These are phyloP conservation scores for Septoria petroselini DNA, from an alignment of 2,329 filamentous ascomycete species.

Conservation along the genomic window DNA sequence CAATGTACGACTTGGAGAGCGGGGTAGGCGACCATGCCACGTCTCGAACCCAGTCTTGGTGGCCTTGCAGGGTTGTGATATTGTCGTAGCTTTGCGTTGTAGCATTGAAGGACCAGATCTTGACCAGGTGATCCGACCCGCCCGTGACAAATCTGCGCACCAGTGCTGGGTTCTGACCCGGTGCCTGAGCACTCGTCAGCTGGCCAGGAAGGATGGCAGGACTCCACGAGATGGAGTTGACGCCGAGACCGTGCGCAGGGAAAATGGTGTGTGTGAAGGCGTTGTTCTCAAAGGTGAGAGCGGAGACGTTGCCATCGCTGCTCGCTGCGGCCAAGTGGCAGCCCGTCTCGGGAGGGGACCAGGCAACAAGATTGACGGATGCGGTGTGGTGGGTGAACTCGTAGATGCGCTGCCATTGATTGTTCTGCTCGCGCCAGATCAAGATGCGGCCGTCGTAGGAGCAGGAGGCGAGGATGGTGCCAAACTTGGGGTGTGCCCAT, in stretches of 20 bases:
- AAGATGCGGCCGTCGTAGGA: conserved; percentile 97
- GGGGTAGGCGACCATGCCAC: conserved; percentile 96
- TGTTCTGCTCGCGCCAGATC: conserved; percentile 86
- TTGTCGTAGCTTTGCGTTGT: conserved; percentile 37
- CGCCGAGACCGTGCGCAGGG: conserved; percentile 85
- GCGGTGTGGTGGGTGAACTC: conserved; percentile 92
- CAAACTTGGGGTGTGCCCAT: conserved; percentile 98
- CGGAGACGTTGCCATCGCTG: conserved; percentile 87
- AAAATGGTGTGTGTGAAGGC: conserved; percentile 87
- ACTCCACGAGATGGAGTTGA: conserved; percentile 95
- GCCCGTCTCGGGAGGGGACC: conserved; percentile 95
- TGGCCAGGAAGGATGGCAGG: conserved; percentile 80
- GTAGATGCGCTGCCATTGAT: conserved; percentile 71
- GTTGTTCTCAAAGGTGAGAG: conserved; percentile 96
- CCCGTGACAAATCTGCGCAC: conserved; percentile 88
- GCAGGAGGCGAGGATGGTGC: conserved; percentile 92
- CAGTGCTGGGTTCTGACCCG: conserved; percentile 43
- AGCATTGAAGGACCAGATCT: conserved; percentile 82
- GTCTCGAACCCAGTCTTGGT: conserved; percentile 95
- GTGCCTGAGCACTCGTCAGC: conserved; percentile 66
- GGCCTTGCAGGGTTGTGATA: conserved; percentile 67
- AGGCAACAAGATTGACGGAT: conserved; percentile 92
- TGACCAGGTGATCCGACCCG: conserved; percentile 87
- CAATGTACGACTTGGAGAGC: conserved; percentile 93
- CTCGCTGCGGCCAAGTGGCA: conserved; percentile 93